phyloP scores from a whole-genome alignment of 495 filamentous ascomycete species.

The Trichoderma reesei region DNA sequence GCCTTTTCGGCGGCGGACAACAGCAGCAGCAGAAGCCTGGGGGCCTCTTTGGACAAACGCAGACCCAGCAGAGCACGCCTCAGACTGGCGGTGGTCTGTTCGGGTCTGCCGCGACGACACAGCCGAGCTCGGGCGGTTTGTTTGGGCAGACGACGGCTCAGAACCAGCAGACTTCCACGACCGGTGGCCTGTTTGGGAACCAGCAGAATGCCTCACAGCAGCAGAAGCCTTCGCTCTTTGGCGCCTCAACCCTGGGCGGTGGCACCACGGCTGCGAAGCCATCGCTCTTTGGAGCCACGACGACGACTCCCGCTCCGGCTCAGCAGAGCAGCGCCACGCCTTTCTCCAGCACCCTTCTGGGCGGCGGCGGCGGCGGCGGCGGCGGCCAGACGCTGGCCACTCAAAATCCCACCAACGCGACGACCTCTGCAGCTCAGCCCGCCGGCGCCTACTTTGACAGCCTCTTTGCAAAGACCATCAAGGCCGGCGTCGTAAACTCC shows the following conservation, averaged over 20 bases:
- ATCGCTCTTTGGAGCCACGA: slow-evolving; percentile 18
- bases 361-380: not conserved
- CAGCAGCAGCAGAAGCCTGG: slow-evolving; percentile 16
- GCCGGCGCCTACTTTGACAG: slow-evolving; percentile 74
- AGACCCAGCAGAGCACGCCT: not conserved
- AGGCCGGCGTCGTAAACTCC: slow-evolving; percentile 42
- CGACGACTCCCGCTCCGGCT: slow-evolving; percentile 5
- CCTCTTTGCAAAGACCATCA: slow-evolving; percentile 66
- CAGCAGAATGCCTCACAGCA: not conserved
- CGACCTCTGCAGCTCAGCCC: slow-evolving; percentile 14
- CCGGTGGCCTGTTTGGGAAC: slow-evolving; percentile 16
- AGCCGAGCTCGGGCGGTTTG: not conserved
- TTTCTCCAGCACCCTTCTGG: not conserved
- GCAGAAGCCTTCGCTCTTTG: slow-evolving; percentile 8
- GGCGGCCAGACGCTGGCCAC: slow-evolving; percentile 7
- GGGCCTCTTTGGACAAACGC: slow-evolving; percentile 18
- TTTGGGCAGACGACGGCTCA: not conserved
- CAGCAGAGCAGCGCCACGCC: not conserved
- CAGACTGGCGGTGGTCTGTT: slow-evolving; percentile 2
- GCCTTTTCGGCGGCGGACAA: slow-evolving; percentile 1
- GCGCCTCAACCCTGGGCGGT: slow-evolving; percentile 10
- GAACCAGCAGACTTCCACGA: not conserved
- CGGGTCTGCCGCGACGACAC: not conserved
- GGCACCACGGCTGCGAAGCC: slow-evolving; percentile 15
- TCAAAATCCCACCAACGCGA: slow-evolving; percentile 4